These are phyloP conservation scores for Hypoxylon intermedium DNA, from an alignment of 495 filamentous ascomycete species.

Conservation along the genomic window DNA sequence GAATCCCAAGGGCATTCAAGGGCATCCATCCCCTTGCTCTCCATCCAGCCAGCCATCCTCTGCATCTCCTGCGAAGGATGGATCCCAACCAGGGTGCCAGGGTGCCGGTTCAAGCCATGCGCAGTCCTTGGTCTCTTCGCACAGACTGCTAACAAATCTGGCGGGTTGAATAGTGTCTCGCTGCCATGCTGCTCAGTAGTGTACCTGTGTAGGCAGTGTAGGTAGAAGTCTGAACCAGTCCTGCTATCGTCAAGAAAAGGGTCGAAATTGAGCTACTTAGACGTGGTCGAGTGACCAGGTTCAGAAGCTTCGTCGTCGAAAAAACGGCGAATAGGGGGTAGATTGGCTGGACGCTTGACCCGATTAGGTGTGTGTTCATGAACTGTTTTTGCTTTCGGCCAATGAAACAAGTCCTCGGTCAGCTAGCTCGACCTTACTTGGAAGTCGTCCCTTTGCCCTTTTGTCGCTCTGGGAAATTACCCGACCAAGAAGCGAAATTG, in stretches of 20 bases:
- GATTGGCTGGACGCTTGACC: slow-evolving; percentile 17
- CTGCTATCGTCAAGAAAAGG: too few species aligned
- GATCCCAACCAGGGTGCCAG: slow-evolving; percentile 20
- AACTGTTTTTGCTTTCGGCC: slow-evolving; percentile 9
- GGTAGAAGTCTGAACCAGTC: too few species aligned
- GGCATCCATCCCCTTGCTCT: slow-evolving; percentile 28
- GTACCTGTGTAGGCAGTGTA: too few species aligned
- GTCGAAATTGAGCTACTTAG: slow-evolving; percentile 6
- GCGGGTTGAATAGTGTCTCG: slow-evolving; percentile 4
- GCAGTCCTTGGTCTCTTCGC: slow-evolving; percentile 15
- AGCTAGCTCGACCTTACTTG: slow-evolving; percentile 20
- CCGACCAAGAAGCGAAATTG: slow-evolving; percentile 41
- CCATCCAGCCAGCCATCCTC: background rate
- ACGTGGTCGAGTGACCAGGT: slow-evolving; percentile 1
- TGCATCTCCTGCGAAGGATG: slow-evolving; percentile 30
- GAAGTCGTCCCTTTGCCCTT: slow-evolving; percentile 21
- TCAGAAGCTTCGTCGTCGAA: slow-evolving; percentile 11
- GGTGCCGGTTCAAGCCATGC: slow-evolving; percentile 11
- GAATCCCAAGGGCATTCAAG: background rate
- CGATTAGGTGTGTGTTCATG: slow-evolving; percentile 21
- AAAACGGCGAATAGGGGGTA: slow-evolving; percentile 13
- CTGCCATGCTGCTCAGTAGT: slow-evolving; percentile 16
- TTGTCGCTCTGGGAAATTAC: slow-evolving; percentile 42
- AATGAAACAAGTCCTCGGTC: slow-evolving; percentile 15
- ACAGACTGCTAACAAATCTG: slow-evolving; percentile 13